Conservation (phyloP, 106 monocot genomes). For the Dendrobium huoshanense region DNA sequence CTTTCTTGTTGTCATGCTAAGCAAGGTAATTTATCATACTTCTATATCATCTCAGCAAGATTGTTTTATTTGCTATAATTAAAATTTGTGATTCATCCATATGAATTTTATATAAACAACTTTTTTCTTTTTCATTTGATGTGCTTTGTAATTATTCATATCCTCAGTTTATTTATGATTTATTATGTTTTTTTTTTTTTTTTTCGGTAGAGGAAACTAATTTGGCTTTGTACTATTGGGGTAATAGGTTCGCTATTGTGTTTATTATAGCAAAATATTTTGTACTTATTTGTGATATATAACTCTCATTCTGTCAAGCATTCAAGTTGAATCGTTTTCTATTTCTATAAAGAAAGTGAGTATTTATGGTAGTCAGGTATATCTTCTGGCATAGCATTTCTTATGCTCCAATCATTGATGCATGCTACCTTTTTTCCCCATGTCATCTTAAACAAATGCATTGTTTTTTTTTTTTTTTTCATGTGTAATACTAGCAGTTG, state of each 20-base stretch:
- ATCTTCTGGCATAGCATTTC: background rate
- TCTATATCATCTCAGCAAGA: background rate
- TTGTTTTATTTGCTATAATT: background rate
- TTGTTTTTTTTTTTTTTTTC: background rate
- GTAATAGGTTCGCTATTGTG: background rate
- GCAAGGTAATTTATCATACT: conserved; percentile 49
- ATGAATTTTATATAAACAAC: background rate
- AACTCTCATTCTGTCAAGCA: background rate
- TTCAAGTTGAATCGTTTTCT: background rate
- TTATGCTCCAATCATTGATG: background rate
- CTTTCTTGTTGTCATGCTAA: conserved; percentile 99
- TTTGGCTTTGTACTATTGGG: background rate
- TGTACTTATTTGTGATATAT: background rate
- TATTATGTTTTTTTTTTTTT: background rate
- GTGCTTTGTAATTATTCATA: background rate
- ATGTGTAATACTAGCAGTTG: background rate
- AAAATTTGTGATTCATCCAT: background rate
- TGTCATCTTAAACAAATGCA: background rate
- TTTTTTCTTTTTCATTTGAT: background rate
- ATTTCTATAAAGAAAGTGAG: background rate
- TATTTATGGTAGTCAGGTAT: background rate
- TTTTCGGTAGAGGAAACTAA: background rate
- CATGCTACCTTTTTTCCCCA: background rate
- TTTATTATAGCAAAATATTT: background rate
- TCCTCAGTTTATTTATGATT: background rate